Percentiles rank a stretch among this genome's conserved stretches.
These are phyloP conservation scores for Blastomyces gilchristii DNA, from an alignment of 2,329 filamentous ascomycete genomes.

Conservation along the genomic window DNA sequence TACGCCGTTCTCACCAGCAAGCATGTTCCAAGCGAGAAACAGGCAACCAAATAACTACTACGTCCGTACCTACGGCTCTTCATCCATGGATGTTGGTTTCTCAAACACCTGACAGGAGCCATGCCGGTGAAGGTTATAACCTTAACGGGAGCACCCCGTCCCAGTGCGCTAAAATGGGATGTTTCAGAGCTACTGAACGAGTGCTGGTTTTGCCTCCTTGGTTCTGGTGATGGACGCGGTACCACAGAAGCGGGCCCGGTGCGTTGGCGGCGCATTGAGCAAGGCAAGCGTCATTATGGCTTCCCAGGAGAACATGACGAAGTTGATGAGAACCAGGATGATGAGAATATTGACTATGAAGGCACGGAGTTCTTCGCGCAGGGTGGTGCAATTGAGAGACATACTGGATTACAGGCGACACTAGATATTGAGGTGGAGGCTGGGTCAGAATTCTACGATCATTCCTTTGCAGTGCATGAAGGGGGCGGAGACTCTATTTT, in stretches of 20 bases:
- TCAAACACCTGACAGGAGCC: background rate
- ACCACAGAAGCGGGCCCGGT: background rate
- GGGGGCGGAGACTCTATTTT: conserved; percentile 18
- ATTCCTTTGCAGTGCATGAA: conserved; percentile 63
- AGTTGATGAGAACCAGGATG: conserved; percentile 4
- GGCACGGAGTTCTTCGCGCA: conserved; percentile 14
- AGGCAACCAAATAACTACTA: background rate
- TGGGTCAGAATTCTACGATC: conserved; percentile 61
- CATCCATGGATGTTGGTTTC: background rate
- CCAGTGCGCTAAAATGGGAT: conserved; percentile 46
- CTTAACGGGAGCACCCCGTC: conserved; percentile 52
- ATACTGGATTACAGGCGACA: conserved; percentile 10
- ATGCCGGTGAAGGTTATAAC: conserved; percentile 36
- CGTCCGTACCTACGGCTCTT: background rate
- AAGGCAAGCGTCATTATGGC: background rate
- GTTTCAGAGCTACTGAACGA: conserved; percentile 38
- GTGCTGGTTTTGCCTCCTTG: conserved; percentile 15
- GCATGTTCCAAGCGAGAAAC: background rate
- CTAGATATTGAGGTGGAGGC: conserved; percentile 24
- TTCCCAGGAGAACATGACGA: background rate
- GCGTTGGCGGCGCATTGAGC: conserved; percentile 13
- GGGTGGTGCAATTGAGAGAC: conserved; percentile 15
- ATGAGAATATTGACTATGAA: background rate
- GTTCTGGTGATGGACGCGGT: background rate
- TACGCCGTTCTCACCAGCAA: background rate